Conservation (phyloP, 2,329 filamentous ascomycete genomes). For the Beauveria asiatica region DNA sequence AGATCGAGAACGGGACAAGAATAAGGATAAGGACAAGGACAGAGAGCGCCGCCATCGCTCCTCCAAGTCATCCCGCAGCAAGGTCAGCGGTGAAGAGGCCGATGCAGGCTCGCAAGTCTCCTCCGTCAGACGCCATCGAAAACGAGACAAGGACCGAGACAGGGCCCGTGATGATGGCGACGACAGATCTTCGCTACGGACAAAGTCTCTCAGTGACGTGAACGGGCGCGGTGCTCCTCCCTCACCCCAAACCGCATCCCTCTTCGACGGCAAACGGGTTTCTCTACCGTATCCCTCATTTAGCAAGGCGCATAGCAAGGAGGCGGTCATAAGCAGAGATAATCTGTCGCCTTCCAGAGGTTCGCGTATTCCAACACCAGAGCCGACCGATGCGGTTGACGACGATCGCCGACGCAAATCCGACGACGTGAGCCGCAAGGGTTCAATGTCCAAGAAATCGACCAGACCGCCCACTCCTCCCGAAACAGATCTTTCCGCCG, state of each 20-base stretch:
- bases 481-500: constrained; percentile 50
- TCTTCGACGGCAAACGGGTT: constrained; percentile 34
- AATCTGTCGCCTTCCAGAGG: constrained; percentile 30
- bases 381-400: constrained; percentile 50
- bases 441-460: constrained; percentile 31
- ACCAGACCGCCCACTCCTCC: constrained; percentile 53
- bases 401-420: constrained; percentile 37
- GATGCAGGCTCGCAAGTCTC: constrained; percentile 30
- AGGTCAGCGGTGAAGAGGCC: constrained; percentile 30
- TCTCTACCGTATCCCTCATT: constrained; percentile 70
- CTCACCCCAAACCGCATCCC: constrained; percentile 16
- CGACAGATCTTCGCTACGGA: constrained; percentile 10
- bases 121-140: constrained; percentile 26
- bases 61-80: constrained; percentile 33
- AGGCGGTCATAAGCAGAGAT: constrained; percentile 61
- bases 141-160: constrained; percentile 24
- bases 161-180: constrained; percentile 14
- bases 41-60: constrained; percentile 31
- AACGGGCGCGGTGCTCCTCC: constrained; percentile 32
- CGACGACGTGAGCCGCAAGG: constrained; percentile 31
- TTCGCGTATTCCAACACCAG: constrained; percentile 53
- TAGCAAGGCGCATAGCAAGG: constrained; percentile 87
- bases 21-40: constrained; percentile 23
- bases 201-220: constrained; percentile 38
- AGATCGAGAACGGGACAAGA: constrained; percentile 21